Base-by-base conservation (phyloP, 306 rosid genomes). In the Leucaena leucocephala region DNA sequence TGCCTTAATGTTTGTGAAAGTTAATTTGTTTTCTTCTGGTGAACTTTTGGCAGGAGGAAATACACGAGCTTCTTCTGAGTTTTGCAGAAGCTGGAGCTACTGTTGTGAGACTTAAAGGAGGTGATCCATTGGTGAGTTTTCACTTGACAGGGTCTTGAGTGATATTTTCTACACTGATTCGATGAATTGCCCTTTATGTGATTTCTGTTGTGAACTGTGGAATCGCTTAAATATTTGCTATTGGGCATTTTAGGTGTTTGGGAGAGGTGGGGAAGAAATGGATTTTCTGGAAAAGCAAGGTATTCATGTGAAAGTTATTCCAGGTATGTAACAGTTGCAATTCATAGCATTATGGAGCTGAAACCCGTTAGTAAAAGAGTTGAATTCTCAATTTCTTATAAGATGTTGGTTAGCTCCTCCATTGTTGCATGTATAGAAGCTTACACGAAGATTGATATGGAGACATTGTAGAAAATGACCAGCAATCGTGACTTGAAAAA, bases 241-340 rank as follows among this genome's bases (percentile, higher is more conserved):
- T 67, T 78, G 61, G 76, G 73, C 57, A 8, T 69, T 68, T 76
- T 71, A 95, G 98, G 98, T 95, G 80, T 95, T 95, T 91, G 98
- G 98, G 43, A 90, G 98, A 79, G 98, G 98, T 39, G 98, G 98
- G 11, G 97, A 95, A 85, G 98, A 95, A 87, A 95, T 95, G 98
- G 98, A 95, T 82, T 95, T 95, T 85, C 88, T 95, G 89, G 96
- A 83, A 81, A 97, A 88, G 38, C 90, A 93, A 80, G 97, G 98
- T 69, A 91, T 95, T 87, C 94, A 82, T 19, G 98, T 95, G n/a
- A 89, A 88, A 80, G 94, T 95, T 81, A 86, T 92, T 87, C 98
- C 98, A 85, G 98, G 98, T 92, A 87, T 72, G 66, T n/a, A 33
- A 14, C 73, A 6, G 62, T 55, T 55, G 62, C 34, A 19, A 55